These are phyloP conservation scores for Heterobasidion irregulare DNA, from an alignment of 1,284 basidiomycete genomes.

Conservation along the genomic window DNA sequence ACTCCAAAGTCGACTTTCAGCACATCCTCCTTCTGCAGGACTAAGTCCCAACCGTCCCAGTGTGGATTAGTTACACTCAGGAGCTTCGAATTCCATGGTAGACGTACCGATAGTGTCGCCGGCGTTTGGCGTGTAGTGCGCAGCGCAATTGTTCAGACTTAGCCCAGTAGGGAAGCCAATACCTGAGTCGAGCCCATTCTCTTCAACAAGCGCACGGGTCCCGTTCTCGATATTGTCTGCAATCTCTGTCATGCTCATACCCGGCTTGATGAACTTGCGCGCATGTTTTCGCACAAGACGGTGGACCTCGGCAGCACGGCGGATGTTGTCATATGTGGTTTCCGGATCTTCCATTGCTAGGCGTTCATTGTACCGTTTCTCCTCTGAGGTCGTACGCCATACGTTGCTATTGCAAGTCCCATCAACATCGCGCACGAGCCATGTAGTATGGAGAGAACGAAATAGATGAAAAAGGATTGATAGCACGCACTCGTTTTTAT, in stretches of 20 bases:
- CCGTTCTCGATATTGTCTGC: slow-evolving; percentile 92
- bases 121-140: slow-evolving; percentile 95
- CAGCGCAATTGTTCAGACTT: slow-evolving; percentile 90
- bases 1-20: slow-evolving; percentile 98
- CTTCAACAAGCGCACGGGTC: slow-evolving; percentile 86
- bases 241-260: slow-evolving; percentile 94
- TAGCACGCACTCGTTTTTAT: slow-evolving; percentile 75
- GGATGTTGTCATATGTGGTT: slow-evolving; percentile 81
- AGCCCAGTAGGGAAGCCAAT: slow-evolving; percentile 98
- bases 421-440: neutral
- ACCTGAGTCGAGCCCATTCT: slow-evolving; percentile 78
- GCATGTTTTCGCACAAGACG: slow-evolving; percentile 86
- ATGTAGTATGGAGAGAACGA: neutral
- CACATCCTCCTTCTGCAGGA: slow-evolving; percentile 80
- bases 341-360: slow-evolving; percentile 73
- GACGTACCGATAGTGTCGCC: slow-evolving; percentile 79
- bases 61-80: neutral
- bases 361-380: slow-evolving; percentile 81
- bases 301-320: slow-evolving; percentile 94
- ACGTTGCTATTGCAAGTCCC: slow-evolving; percentile 48
- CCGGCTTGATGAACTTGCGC: slow-evolving; percentile 80
- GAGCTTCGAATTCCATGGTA: neutral
- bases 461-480: neutral
- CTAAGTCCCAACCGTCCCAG: slow-evolving; percentile 26
- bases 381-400: slow-evolving; percentile 86